Conservation (phyloP, 2,329 filamentous ascomycete species). For the Bipolaris sorokiniana region DNA sequence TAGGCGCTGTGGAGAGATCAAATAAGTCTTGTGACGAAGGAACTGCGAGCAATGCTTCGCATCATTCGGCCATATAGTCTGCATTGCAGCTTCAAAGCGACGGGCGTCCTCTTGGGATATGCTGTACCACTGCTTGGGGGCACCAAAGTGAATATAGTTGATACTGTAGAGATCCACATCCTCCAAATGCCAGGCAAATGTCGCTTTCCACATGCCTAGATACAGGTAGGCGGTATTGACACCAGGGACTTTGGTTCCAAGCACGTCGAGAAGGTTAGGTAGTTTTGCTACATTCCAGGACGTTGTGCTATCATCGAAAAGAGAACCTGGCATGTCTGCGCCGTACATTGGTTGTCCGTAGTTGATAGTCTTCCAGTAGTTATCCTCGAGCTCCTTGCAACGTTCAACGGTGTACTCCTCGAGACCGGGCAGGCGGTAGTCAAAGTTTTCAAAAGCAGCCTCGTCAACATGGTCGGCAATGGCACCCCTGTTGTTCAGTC, state of each 20-base stretch:
- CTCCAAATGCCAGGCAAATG: constrained; percentile 98
- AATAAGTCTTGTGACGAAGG: constrained; percentile 93
- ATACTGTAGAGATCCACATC: constrained; percentile 99
- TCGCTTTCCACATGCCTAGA: constrained; percentile 99
- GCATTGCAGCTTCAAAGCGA: constrained; percentile 94
- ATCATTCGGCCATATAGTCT: constrained; percentile 90
- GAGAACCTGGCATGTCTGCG: constrained; percentile 92
- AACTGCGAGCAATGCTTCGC: constrained; percentile 97
- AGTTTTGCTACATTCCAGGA: constrained; percentile 95
- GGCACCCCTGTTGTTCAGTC: constrained; percentile 84
- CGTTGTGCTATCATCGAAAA: constrained; percentile 85
- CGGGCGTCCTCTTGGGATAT: constrained; percentile 95
- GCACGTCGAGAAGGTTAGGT: constrained; percentile 88
- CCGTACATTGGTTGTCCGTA: constrained; percentile 95
- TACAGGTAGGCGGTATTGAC: constrained; percentile 99
- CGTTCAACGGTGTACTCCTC: constrained; percentile 90
- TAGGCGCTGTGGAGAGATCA: constrained; percentile 89
- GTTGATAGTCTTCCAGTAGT: constrained; percentile 96
- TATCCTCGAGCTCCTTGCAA: constrained; percentile 91
- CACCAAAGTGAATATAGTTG: constrained; percentile 98
- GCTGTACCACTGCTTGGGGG: constrained; percentile 99
- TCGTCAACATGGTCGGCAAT: constrained; percentile 83
- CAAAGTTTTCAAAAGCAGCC: constrained; percentile 85
- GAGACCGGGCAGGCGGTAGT: constrained; percentile 82
- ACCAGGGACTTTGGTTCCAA: constrained; percentile 93